These are phyloP conservation scores for Pyronema domesticum DNA, from an alignment of 495 filamentous ascomycete genomes.

Conservation along the genomic window DNA sequence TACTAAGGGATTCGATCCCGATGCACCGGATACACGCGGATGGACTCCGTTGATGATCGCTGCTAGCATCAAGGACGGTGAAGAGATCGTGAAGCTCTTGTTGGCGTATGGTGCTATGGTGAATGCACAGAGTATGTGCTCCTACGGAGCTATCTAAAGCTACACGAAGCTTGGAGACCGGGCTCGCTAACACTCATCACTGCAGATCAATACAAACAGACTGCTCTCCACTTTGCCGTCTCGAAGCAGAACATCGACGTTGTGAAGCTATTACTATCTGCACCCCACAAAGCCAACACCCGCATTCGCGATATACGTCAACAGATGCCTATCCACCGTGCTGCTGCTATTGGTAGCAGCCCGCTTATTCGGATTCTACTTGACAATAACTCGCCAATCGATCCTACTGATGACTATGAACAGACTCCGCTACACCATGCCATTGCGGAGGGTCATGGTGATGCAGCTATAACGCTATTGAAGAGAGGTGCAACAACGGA, in stretches of 20 bases:
- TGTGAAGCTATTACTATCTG: conserved; percentile 55
- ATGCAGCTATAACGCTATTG: conserved; percentile 63
- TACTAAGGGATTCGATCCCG: conserved; percentile 62
- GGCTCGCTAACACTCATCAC: background rate
- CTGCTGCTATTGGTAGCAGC: conserved; percentile 71
- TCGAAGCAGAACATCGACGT: conserved; percentile 74
- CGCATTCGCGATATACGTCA: conserved; percentile 70
- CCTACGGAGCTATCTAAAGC: conserved; percentile 3
- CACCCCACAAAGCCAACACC: conserved; percentile 54
- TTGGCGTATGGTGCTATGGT: conserved; percentile 70
- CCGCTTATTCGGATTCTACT: conserved; percentile 71
- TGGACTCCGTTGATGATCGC: conserved; percentile 97
- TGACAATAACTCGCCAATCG: conserved; percentile 61
- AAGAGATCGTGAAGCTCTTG: conserved; percentile 52
- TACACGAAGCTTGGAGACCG: background rate
- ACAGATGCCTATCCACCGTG: conserved; percentile 76
- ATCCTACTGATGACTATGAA: conserved; percentile 69
- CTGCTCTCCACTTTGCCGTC: conserved; percentile 76
- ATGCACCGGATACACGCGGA: conserved; percentile 68
- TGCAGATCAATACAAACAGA: conserved; percentile 30
- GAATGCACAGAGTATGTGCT: conserved; percentile 46
- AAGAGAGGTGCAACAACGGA: conserved; percentile 72
- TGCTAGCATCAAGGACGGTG: conserved; percentile 52
- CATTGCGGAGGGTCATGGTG: conserved; percentile 81
- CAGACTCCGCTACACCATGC: conserved; percentile 86